Base-by-base conservation (phyloP, 495 filamentous ascomycete genomes). In the Penicillium arizonense region DNA sequence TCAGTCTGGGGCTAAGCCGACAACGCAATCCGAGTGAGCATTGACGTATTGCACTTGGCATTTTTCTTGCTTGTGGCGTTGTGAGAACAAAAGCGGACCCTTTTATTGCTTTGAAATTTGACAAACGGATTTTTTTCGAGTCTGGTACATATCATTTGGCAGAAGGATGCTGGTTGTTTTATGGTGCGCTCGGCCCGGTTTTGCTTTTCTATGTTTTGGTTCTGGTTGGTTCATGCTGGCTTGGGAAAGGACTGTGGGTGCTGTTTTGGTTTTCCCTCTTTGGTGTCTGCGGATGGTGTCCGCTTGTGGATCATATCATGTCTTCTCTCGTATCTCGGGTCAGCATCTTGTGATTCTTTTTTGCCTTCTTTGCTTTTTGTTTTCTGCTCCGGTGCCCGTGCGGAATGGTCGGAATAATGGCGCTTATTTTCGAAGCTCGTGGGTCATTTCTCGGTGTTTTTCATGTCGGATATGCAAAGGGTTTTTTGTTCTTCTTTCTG, bases 1-100 rank as follows among this genome's bases (percentile, higher is more conserved):
- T 88, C 86, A 43, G 87, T 90, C 52, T 91, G 87, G 87, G 87
- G 87, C 55, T 91, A 81, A 78, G 53, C 28, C 21, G n/a, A 7
- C 13, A 11, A 21, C 5, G 10, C 28, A 0, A 8, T 30, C 28
- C 28, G 28, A 30, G 28, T 30, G 28, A 30, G 28, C 9, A 20
- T 32, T 33, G 41, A 33, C 39, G 37, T 47, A 39, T 47, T 57
- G 35, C 47, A 47, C 44, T 49, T 56, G 39, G 21, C 12, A 11
- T 36, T 50, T 44, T 53, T 50, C 24, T 44, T 45, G 40, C 50
- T 57, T 44, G 47, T 28, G 65, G 65, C 63, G 65, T 69, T 69
- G 44, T 52, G 56, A 64, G 56, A 60, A 41, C 53, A 50, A 47
- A 16, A 47, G 35, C 30, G 32, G n/a, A 45, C n/a, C n/a, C 43